A percentile compares a stretch with the other conserved stretches of the same genome.
Conservation (phyloP, 169 alveolate species). For the Plasmodium ovale region DNA sequence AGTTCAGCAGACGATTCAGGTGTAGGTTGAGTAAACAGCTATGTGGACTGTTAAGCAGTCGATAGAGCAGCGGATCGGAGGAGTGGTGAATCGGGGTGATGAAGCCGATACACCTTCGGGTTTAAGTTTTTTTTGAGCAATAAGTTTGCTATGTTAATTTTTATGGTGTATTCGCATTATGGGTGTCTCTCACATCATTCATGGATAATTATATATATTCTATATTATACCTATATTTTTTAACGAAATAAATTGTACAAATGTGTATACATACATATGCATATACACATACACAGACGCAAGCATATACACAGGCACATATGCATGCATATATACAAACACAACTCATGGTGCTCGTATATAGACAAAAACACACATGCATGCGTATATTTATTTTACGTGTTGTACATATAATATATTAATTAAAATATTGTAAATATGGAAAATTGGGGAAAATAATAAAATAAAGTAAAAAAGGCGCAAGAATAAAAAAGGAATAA, state of each 20-base stretch:
- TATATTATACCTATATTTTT: not conserved
- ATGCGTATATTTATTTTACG: not conserved
- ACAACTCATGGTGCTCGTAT: too few species aligned
- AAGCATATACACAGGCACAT: not conserved
- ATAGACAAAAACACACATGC: not conserved
- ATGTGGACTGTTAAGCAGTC: too few species aligned
- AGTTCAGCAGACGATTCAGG: too few species aligned
- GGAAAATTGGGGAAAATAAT: not conserved
- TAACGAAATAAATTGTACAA: not conserved
- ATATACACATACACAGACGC: not conserved
- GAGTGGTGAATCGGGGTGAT: too few species aligned
- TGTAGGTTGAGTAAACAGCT: too few species aligned
- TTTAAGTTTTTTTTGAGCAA: not conserved
- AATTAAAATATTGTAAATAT: conserved; percentile 7
- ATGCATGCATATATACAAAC: not conserved
- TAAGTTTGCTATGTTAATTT: not conserved
- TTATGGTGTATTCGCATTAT: not conserved
- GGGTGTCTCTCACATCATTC: not conserved
- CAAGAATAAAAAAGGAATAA: not conserved
- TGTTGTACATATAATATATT: not conserved
- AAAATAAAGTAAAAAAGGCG: conserved; percentile 1
- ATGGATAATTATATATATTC: conserved; percentile 2
- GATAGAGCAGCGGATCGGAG: too few species aligned
- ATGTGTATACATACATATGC: not conserved
- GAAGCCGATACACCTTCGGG: too few species aligned